phyloP scores from a whole-genome alignment of 2,329 filamentous ascomycete genomes.

The Ascochyta clinopodiicola region DNA sequence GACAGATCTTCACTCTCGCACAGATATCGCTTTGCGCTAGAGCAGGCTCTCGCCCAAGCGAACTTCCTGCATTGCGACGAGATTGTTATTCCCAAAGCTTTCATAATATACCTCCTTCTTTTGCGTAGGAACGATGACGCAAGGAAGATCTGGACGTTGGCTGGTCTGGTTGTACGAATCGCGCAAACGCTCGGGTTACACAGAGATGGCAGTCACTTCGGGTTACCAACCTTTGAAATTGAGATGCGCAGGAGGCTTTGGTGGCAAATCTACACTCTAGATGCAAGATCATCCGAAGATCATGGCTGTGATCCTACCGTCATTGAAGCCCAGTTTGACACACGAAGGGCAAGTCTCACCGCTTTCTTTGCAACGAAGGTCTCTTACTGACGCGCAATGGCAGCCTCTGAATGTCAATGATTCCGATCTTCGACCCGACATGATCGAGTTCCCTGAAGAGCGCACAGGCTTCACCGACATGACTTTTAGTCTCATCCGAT shows the following conservation, averaged over 20 bases:
- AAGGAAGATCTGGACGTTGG: conserved; percentile 64
- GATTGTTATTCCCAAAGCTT: conserved; percentile 66
- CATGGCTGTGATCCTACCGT: conserved; percentile 69
- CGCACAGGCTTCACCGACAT: conserved; percentile 64
- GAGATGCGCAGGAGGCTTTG: conserved; percentile 66
- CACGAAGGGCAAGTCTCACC: conserved; percentile 51
- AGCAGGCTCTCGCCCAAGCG: conserved; percentile 68
- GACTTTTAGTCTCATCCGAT: conserved; percentile 61
- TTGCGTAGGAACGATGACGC: conserved; percentile 59
- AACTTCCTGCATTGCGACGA: conserved; percentile 69
- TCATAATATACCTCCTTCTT: conserved; percentile 67
- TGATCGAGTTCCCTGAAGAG: conserved; percentile 56
- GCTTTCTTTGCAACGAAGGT: too few relatives aligned
- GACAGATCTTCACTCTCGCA: conserved; percentile 57
- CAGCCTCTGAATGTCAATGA: conserved; percentile 64
- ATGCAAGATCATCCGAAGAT: conserved; percentile 67
- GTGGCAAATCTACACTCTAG: conserved; percentile 66
- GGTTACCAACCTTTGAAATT: conserved; percentile 64
- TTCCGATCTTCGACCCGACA: conserved; percentile 57
- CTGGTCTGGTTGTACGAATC: conserved; percentile 64
- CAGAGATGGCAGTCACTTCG: conserved; percentile 63
- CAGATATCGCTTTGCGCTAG: conserved; percentile 67
- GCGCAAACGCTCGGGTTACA: conserved; percentile 67
- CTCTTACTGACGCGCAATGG: too few relatives aligned
- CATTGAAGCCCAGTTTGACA: conserved; percentile 65